Evolutionary conservation across 495 filamentous ascomycete species (phyloP), one percentile per base, ranked within the genome.

Genomic region (Aspergillus olivimuriae): DNA sequence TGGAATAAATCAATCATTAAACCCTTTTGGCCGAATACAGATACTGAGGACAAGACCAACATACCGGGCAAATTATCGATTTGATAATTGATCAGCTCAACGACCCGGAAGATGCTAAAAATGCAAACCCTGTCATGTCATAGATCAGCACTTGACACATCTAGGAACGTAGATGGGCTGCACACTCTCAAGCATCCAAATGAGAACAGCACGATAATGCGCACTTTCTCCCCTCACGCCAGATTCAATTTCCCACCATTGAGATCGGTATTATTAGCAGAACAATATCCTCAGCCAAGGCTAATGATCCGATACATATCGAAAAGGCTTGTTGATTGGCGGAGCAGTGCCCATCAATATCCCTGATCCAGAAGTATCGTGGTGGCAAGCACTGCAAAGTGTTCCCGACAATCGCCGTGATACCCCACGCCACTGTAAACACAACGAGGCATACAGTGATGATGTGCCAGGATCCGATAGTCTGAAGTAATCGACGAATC

Each of bases 351-450:
- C 30, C 14, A 35, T 30, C 35, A 9, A 73, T 57, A 11, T 50
- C 44, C 45, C 67, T 68, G 47, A 72, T 55, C 57, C 70, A 74
- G 16, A 62, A 62, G 24, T 55, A 61, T 4, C 41, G 44, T 14
- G 79, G 35, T 2, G 76, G 75, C 6, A 35, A 51, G 44, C 75
- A 78, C 31, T 63, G 58, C 39, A 76, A 65, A 37, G 71, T 35
- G 28, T 57, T 41, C 8, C 40, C 32, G 17, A 53, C 41, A 33
- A 57, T 37, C 39, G 38, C 43, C 34, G 54, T 53, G 15, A 55
- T 48, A 19, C 42, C 50, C 33, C 36, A 41, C 18, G 52, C 23
- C 20, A 48, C 39, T 10, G 60, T 41, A 21, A 59, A 38, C 12
- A 28, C 6, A 6, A 28, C 11, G 6, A 28, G 11, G 5, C 24